Evolutionary conservation across 192 early-diverging fungal species (phyloP), one percentile per base, ranked within the genome.

Genomic region (Dispira parvispora): DNA sequence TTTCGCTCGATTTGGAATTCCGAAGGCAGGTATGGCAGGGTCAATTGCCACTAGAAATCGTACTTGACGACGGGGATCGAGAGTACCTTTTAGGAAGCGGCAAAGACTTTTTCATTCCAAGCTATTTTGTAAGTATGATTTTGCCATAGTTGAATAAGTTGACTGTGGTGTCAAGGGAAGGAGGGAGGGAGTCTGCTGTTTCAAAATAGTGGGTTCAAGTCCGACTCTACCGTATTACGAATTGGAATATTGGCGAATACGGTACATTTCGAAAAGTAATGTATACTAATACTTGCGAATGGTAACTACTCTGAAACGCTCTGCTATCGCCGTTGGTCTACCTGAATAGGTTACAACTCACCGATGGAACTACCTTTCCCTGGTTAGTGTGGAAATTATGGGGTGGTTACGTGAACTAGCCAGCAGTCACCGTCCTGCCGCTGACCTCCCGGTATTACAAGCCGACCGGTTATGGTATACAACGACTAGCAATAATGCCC

Each of bases 301-400:
- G 32, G 32, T 38, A 38, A 38, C 32, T 1, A 38, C 1, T 4
- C 32, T 38, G 32, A 38, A 38, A 38, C 32, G 3, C 32, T 38
- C 32, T 4, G 1, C 6, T 38, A 38, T 38, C 32, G 32, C 6
- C 32, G 32, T 38, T 6, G 32, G 32, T 38, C 32, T 38, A 38
- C 32, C 32, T 38, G 47, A 3, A 8, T 50, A 50, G 47, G 18
- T 50, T 20, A 16, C 18, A 16, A 20, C 16, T 50, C 21, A 50
- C 47, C 18, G 18, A 16, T 16, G 18, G 16, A 16, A 23, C 9
- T 23, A 50, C 47, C 18, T 50, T 50, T 50, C 47, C 47, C 83
- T 78, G 66, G 63, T 14, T 23, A 4, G 28, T 26, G 42, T 58
- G 43, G n/a, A 27, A n/a, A 46, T 25, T 61, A 32, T 27, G 57